These are phyloP conservation scores for Pythium rishiriense DNA, from an alignment of 352 stramenopile genomes.

Conservation along the genomic window DNA sequence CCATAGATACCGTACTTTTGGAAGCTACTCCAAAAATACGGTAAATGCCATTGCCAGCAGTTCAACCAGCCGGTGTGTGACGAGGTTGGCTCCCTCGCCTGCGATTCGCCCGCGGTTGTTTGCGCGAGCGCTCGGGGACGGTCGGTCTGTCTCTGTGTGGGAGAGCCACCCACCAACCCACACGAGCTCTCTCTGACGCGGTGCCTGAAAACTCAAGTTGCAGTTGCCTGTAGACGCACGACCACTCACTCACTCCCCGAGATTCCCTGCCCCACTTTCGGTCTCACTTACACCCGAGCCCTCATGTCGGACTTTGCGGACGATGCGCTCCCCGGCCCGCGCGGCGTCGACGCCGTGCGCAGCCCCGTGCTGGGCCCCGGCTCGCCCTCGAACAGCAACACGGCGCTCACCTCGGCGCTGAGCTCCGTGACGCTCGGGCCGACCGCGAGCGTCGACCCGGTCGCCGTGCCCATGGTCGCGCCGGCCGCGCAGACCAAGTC, in stretches of 20 bases:
- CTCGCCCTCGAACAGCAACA: constrained; percentile 12
- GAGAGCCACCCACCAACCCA: neutral
- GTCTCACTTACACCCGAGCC: neutral
- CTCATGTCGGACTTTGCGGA: neutral
- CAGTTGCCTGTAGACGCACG: constrained; percentile 21
- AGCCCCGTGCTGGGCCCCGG: neutral
- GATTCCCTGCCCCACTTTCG: constrained; percentile 3
- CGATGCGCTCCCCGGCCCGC: constrained; percentile 11
- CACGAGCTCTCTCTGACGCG: neutral
- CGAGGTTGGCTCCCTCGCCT: neutral
- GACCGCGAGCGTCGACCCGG: constrained; percentile 22
- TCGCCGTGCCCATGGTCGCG: constrained; percentile 18
- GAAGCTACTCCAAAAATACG: neutral
- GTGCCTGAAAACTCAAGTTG: constrained; percentile 20
- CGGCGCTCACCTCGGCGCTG: constrained; percentile 12
- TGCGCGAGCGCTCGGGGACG: constrained; percentile 5
- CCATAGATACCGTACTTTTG: neutral
- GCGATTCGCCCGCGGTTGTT: constrained; percentile 5
- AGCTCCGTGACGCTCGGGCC: constrained; percentile 21
- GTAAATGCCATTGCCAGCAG: neutral
- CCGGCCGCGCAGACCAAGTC: neutral
- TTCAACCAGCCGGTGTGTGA: neutral
- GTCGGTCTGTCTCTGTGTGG: constrained; percentile 7
- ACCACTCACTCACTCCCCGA: neutral
- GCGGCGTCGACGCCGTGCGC: constrained; percentile 20